Conservation (phyloP, 257 asterid genomes). For the Capsicum rhomboideum region DNA sequence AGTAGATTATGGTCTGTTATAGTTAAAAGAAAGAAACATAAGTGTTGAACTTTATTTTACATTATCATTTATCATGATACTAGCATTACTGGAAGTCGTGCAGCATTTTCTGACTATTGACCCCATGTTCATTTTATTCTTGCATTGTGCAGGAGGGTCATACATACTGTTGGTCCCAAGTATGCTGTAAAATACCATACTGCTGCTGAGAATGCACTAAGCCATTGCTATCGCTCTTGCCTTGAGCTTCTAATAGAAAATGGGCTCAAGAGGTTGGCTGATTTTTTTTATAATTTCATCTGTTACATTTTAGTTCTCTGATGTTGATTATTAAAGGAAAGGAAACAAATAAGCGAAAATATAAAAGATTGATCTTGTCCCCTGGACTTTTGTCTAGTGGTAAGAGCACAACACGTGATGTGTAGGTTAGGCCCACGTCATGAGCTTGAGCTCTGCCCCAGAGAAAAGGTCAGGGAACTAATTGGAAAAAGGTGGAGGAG, state of each 20-base stretch:
- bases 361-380: background rate
- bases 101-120: background rate
- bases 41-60: background rate
- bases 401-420: background rate
- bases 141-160: conserved; percentile 67
- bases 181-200: conserved; percentile 95
- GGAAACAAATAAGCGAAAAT: background rate
- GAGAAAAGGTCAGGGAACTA: background rate
- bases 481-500: background rate
- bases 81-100: background rate
- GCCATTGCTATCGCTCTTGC: conserved; percentile 79
- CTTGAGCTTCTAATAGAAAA: conserved; percentile 33
- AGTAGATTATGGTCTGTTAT: background rate
- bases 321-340: background rate
- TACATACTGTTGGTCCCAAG: conserved; percentile 98
- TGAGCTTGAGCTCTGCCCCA: background rate
- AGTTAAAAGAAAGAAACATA: background rate
- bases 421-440: background rate
- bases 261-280: conserved; percentile 61
- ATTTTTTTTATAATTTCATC: background rate
- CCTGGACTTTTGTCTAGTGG: background rate
- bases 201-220: conserved; percentile 97
- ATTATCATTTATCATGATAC: background rate
- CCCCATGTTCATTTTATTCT: background rate
- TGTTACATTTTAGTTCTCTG: conserved; percentile 3